Evolutionary conservation across 495 filamentous ascomycete species (phyloP), one percentile per base, ranked within the genome.

Genomic region (Xylaria palmicola): DNA sequence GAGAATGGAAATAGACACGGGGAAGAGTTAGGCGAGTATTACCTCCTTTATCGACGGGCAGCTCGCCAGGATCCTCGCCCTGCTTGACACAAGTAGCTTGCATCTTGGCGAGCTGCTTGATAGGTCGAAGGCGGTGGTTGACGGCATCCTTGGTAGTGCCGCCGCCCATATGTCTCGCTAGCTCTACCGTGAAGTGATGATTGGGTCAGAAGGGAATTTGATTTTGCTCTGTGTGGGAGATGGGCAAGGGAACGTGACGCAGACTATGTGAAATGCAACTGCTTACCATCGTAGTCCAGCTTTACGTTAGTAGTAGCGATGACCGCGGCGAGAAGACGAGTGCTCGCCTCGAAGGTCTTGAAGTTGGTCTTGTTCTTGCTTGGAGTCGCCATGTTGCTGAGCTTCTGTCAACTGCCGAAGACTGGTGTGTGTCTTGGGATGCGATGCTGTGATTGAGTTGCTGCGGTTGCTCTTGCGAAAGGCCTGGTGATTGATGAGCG

Each of bases 251-350:
- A 32, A n/a, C 3, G n/a, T 34, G 4, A 30, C 29, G 15, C 3
- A 1, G 26, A 53, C 22, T 13, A 29, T 20, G 29, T 20, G n/a
- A 13, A 43, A 47, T 32, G 19, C 27, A 22, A 27, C 55, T 15
- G 68, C 80, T 70, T 75, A 85, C 82, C 77, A 34, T 71, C 71
- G 68, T 77, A 84, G 55, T 84, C 76, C 1, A 83, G 71, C 47
- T 74, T 76, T 0, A 76, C 48, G 3, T 73, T 71, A 29, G 76
- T 72, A 19, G 80, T 72, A 0, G 79, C 81, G 1, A 85, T 53
- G n/a, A 84, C 62, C 4, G 82, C 82, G 3, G 79, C 77, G 0
- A 85, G 68, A 4, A 85, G 74, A 29, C 82, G 79, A 6, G 72
- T 68, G 59, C 74, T 74, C 0, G 74, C 67, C 66, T 84, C 81